Base-by-base conservation (phyloP, 129 eudicot genomes). In the Artemisia annua region DNA sequence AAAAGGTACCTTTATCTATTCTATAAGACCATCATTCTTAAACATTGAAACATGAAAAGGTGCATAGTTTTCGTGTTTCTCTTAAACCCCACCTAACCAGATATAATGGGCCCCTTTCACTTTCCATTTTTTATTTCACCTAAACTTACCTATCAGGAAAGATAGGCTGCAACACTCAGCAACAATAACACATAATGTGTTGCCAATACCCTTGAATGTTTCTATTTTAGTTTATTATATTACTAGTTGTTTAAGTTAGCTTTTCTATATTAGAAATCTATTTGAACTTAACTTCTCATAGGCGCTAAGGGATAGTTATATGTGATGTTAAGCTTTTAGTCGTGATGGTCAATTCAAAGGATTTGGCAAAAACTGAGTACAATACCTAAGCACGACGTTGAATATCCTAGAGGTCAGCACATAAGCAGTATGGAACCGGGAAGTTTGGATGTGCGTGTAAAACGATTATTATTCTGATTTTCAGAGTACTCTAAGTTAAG, bases 101-200 rank as follows among this genome's bases (percentile, higher is more conserved):
- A 80, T 84, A 74, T 79, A 48, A 75, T 89, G 84, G 87, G 86
- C 24, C 96, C 80, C 76, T 48, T 56, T 32, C 71, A 58, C 66
- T 75, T 60, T 48, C 57, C 61, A 8, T 28, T 11, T 60, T 32
- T 57, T 74, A 67, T 58, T 76, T 76, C 12, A 43, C 12, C 4
- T 18, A 8, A 52, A 70, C 22, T 75, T 59, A 67, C 62, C 30
- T 63, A 68, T 79, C 63, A 82, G 63, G 80, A 71, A 69, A 78
- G 76, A 76, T 74, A 32, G 62, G 54, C 11, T 32, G 64, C 54
- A 67, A 58, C 71, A 49, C 70, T 66, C 57, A 50, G 28, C 17
- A 51, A 17, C 26, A 61, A 15, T 32, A 73, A 20, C 57, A 69
- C 53, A 71, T 51, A 63, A 64, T 17, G 53, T 67, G 32, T 71